Conservation (phyloP, 306 rosid genomes). For the Prunus persica region Prunus_persica_NCBIv2 NC_034015.1:15810501-15811000, state of each 20-base stretch:
- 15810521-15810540: too few relatives aligned
- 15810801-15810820: conserved; percentile 13
- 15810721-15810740: conserved; percentile 61
- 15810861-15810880: conserved; percentile 45
- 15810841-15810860: conserved; percentile 19
- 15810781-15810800: conserved; percentile 40
- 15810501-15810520: too few relatives aligned
- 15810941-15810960: conserved; percentile 60
- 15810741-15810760: conserved; percentile 34
- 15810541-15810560: too few relatives aligned
- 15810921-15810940: conserved; percentile 24
- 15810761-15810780: conserved; percentile 31
- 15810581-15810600: too few relatives aligned
- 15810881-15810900: conserved; percentile 48
- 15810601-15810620: neutral
- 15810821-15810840: conserved; percentile 23
- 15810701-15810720: conserved; percentile 1
- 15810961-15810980: conserved; percentile 60
- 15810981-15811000: conserved; percentile 67
- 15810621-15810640: neutral
- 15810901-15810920: conserved; percentile 37
- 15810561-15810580: too few relatives aligned
- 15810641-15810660: neutral
- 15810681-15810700: neutral
- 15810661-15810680: conserved; percentile 19